Evolutionary conservation across 768 basidiomycete genomes (phyloP), one percentile per base, ranked within the genome.

Genomic region (Pleurotus pulmonarius): DNA sequence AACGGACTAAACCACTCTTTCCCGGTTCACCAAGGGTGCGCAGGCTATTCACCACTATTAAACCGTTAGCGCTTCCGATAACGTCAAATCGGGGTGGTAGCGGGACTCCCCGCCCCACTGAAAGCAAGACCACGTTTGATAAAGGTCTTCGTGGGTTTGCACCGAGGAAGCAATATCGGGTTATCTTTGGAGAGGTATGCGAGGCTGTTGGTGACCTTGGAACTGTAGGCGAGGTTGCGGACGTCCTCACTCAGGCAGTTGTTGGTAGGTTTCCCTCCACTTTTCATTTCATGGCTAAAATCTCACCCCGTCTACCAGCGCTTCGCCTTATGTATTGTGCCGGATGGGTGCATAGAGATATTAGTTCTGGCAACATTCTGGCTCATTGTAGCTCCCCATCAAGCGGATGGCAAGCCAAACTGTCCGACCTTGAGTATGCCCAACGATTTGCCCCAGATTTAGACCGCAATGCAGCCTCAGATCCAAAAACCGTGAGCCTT

Each of bases 281-380:
- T 22, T 13, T 24, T 22, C n/a, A n/a, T n/a, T n/a, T n/a, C 5
- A 15, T 24, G 8, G 8, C 1, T 11, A 22, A 6, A 16, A 22
- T 22, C 46, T 47, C 18, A 47, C 3, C 20, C 15, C 1, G 18
- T 7, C 6, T 18, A 9, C 22, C 16, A 47, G 46, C 46, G 15
- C 46, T 47, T 47, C 46, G 46, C 26, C 25, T 52, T 6, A 37
- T 52, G 49, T 52, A 13, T n/a, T 40, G 49, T n/a, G 49, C 49
- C 25, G 49, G 49, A 3, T 52, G 49, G 49, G 49, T 52, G 3
- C 49, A 52, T 34, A 15, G 49, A n/a, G 49, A 52, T 37, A 52
- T 52, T 3, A 52, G 49, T 38, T 34, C 38, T 16, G 49, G 49
- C 15, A 52, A 52, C 29, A 16, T 52, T 34, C 29, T 52, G 13